A percentile compares a stretch with the other conserved stretches of the same genome.
phyloP scores from a whole-genome alignment of 1,284 basidiomycete genomes.

The Caloboletus inedulis region DNA sequence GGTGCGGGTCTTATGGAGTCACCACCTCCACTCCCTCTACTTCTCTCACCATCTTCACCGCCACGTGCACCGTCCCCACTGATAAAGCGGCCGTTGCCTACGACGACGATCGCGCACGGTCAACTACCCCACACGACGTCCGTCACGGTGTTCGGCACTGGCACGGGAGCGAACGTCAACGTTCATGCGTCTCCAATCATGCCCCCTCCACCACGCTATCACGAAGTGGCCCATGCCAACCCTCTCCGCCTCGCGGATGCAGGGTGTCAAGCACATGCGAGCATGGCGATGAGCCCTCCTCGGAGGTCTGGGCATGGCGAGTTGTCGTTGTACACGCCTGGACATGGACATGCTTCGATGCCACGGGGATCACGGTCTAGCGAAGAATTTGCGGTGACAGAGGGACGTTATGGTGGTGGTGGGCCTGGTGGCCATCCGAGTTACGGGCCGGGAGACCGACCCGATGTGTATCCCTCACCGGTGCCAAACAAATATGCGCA shows the following conservation, averaged over 20 bases:
- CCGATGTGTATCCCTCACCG: conserved; percentile 1
- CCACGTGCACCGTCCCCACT: conserved; percentile 13
- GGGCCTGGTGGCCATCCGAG: background rate
- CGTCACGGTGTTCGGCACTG: background rate
- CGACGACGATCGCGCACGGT: conserved; percentile 11
- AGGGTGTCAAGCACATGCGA: conserved; percentile 24
- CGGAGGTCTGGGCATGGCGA: conserved; percentile 21
- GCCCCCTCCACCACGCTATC: conserved; percentile 21
- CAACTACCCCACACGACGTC: conserved; percentile 3
- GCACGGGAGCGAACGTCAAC: conserved; percentile 12
- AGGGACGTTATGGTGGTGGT: conserved; percentile 8
- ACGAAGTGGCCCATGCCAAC: conserved; percentile 11
- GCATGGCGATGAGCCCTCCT: conserved; percentile 15
- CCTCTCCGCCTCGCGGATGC: conserved; percentile 24
- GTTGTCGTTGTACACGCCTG: conserved; percentile 4
- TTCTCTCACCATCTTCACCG: conserved; percentile 20
- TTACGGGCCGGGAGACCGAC: conserved; percentile 8
- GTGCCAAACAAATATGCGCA: conserved; percentile 10
- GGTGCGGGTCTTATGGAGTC: conserved; percentile 11
- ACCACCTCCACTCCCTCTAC: conserved; percentile 14
- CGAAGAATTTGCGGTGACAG: conserved; percentile 13
- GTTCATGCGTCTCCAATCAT: conserved; percentile 12
- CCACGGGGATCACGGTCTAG: conserved; percentile 8
- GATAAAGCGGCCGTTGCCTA: conserved; percentile 16
- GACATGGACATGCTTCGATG: background rate